Evolutionary conservation across 2,329 filamentous ascomycete species (phyloP), one percentile per base, ranked within the genome.

Genomic region (Clonostachys rosea): DNA sequence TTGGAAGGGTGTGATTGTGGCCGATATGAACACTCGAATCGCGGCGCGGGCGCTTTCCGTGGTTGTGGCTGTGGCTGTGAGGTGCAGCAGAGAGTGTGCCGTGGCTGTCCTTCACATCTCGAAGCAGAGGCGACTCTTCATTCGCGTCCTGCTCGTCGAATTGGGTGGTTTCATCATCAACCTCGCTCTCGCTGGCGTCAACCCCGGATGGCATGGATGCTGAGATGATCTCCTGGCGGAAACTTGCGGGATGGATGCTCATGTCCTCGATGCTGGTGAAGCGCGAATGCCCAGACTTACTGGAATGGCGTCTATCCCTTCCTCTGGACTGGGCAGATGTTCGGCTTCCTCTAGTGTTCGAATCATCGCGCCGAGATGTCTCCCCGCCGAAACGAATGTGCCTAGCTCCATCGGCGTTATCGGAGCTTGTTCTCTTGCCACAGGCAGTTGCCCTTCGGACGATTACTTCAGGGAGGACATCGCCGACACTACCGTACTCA

Each of bases 161-260:
- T n/a, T 66, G 56, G 7, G 71, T 68, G 9, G 69, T 67, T 14
- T 70, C 68, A 7, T 76, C 75, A 14, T 79, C 78, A 11, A 66
- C 67, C 34, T 77, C 76, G 49, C 74, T 79, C 24, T 35, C 40
- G 44, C 75, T 69, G 5, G 75, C 71, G 37, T 80, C 81, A 42
- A 50, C 49, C 4, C 56, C 57, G 11, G 59, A 54, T 33, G 83
- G 72, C 44, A 81, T 79, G 50, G 84, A 86, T n/a, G 89, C 89
- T 36, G 86, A 85, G 54, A 97, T 95, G 56, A 99, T 96, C 47
- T 92, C 90, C 63, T 95, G 88, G 54, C 94, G 79, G 73, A 97
- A 91, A 52, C 86, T 92, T 20, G 90, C 87, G 4, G 94, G 94
- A 62, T 96, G 88, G 45, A 95, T 88, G 62, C 86, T 89, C 55